A percentile compares a stretch with the other conserved stretches of the same genome.
Evolutionary conservation across 2,329 filamentous ascomycete species (phyloP).

Genomic region (Penicillium hesseltinei): DNA sequence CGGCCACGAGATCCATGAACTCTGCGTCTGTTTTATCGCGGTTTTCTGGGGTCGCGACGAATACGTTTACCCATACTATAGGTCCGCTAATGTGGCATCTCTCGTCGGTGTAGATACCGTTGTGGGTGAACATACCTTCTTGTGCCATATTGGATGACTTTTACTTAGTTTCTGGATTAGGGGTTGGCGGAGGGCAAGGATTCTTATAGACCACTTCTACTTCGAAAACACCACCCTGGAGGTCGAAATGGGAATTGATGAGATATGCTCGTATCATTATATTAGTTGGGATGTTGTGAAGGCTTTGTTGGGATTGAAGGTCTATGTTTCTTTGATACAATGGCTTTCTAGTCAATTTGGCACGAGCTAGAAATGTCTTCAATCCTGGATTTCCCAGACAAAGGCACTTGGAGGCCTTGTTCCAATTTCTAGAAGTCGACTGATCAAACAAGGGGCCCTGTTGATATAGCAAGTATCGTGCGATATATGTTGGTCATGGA

Average conservation of each 20-base stretch:
- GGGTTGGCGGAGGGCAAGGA: no score
- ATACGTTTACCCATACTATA: conserved; percentile 1
- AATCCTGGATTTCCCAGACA: background rate
- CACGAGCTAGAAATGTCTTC: background rate
- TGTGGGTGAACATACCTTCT: background rate
- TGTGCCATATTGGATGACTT: background rate
- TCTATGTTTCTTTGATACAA: background rate
- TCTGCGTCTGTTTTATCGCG: background rate
- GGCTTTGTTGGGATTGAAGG: background rate
- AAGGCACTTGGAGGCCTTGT: background rate
- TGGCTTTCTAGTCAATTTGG: background rate
- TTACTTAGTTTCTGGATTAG: background rate
- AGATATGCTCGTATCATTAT: background rate
- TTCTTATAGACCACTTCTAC: no score
- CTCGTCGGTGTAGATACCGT: background rate
- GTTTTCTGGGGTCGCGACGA: background rate
- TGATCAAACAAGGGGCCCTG: no score
- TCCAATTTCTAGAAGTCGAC: background rate
- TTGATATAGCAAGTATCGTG: background rate
- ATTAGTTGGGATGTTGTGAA: background rate
- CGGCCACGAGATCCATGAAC: background rate
- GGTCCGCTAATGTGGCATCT: background rate
- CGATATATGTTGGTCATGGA: background rate
- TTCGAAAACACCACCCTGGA: background rate
- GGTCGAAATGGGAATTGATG: background rate